Evolutionary conservation across 1,284 basidiomycete species (phyloP), one percentile per base, ranked within the genome.

Genomic region (Leccinum pachyderme): DNA sequence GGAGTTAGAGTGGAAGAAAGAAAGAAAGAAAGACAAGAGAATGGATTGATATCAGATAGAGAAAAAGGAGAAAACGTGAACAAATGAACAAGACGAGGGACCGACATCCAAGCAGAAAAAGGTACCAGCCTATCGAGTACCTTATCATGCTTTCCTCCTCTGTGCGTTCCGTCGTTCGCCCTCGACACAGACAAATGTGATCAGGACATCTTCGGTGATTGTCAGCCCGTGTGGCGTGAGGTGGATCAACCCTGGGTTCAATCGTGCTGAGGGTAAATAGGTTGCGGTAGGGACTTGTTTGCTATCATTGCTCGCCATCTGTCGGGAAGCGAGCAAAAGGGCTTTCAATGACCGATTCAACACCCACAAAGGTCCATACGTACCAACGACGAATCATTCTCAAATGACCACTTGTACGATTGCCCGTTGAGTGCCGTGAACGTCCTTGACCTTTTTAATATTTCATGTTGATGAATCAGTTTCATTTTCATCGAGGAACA

Each of bases 341-440:
- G 25, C 12, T 12, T 44, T 62, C 22, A 37, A 46, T 37, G 35
- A 47, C 47, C 39, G 39, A 61, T 51, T 29, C n/a, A 35, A 39
- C 7, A 18, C 13, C 13, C 45, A 43, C 7, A 32, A 33, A 24
- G 50, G 39, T 50, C 44, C 48, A n/a, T 5, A 59, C 67, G 51
- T 53, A 72, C 67, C 66, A 71, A 47, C 37, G 65, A 63, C 1
- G 70, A 59, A 24, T 70, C 67, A 4, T 72, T 71, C 31, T 69
- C 64, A 37, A 72, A 69, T 25, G 69, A 65, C 68, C 71, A 69
- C 55, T 69, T 69, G 53, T 69, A 72, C 7, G 68, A 69, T 39
- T 72, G 64, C 22, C 69, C 68, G 49, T 69, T 69, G 60, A 70
- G 63, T 13, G 71, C 70, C 35, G 64, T 72, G 37, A 69, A 69